Evolutionary conservation across 768 basidiomycete species (phyloP), one percentile per base, ranked within the genome.

Genomic region (Lactifluus subvellereus): DNA sequence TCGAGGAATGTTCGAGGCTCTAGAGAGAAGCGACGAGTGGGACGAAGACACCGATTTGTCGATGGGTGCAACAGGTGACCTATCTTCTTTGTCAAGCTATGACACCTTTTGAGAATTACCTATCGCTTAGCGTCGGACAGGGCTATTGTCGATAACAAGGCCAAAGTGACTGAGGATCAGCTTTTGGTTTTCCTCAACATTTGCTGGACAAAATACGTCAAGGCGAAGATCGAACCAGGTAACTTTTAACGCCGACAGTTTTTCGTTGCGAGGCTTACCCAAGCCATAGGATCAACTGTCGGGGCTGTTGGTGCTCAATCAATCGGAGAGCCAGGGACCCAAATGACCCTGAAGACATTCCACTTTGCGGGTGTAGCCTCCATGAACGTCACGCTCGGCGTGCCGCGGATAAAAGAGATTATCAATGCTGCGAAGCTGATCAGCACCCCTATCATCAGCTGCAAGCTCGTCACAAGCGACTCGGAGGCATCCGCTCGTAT

Each of bases 321-420:
- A 1, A 98, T 99, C 67, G 97, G 97, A 70, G 97, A 99, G 75
- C 97, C 97, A 1, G 97, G 96, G 47, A 99, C 97, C 0, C 97
- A 99, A 72, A 99, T 99, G 97, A 98, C 96, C 1, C 75, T 98
- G 67, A 98, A 98, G 77, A 98, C 97, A 60, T 99, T 99, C 85
- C 97, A 99, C 80, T 99, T 98, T 75, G 97, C 97, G 69, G 97
- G 97, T 77, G 96, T 99, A 66, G 97, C 97, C 8, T 96, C 95
- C 42, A 99, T 98, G 97, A 98, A 98, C 76, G 94, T 99, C 66
- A 99, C 97, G 0, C 84, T 98, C 42, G 97, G 97, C 75, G 97
- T 98, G n/a, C 97, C 97, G 3, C 96, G 97, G 70, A 98, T 99
- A 77, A 98, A 98, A 75, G 97, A 99, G 75, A 98, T 99, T 68